phyloP scores from a whole-genome alignment of 495 filamentous ascomycete genomes.

The Hapsidospora chrysogenum region DNA sequence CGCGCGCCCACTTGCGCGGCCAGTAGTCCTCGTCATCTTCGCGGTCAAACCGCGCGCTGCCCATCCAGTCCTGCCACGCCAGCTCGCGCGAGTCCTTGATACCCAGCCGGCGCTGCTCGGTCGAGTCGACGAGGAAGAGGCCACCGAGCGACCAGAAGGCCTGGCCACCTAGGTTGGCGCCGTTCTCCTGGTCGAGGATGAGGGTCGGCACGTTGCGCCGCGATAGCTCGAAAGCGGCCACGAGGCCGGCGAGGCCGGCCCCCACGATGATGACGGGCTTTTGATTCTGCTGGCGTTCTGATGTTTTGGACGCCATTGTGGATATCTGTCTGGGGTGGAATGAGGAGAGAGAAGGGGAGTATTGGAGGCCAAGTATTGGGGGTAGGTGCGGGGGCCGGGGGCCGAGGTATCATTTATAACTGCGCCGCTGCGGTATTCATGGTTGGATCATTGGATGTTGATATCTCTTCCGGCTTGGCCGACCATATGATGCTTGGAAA shows the following conservation, averaged over 20 bases:
- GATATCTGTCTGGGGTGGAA: no score
- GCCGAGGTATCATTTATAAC: no score
- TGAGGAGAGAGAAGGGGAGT: no score
- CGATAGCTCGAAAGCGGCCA: constrained; percentile 33
- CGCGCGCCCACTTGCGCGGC: constrained; percentile 34
- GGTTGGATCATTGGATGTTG: no score
- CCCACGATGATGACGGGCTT: constrained; percentile 33
- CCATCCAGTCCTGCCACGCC: constrained; percentile 32
- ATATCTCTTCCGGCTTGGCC: no score
- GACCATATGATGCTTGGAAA: no score
- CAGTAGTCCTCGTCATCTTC: constrained; percentile 30
- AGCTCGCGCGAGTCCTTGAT: constrained; percentile 30
- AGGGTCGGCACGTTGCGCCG: constrained; percentile 18
- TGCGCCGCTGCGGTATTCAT: no score
- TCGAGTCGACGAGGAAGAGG: constrained; percentile 31
- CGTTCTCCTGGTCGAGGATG: constrained; percentile 32
- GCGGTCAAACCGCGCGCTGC: constrained; percentile 31
- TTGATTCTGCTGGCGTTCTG: no score
- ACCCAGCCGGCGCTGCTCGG: constrained; percentile 30
- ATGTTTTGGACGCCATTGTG: no score
- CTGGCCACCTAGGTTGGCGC: constrained; percentile 29
- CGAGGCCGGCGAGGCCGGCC: constrained; percentile 32
- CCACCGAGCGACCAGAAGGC: constrained; percentile 39
- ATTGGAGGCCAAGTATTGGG: no score
- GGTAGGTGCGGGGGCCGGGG: no score